phyloP scores from a whole-genome alignment of 495 filamentous ascomycete species.

The Penicillium argentinense region DNA sequence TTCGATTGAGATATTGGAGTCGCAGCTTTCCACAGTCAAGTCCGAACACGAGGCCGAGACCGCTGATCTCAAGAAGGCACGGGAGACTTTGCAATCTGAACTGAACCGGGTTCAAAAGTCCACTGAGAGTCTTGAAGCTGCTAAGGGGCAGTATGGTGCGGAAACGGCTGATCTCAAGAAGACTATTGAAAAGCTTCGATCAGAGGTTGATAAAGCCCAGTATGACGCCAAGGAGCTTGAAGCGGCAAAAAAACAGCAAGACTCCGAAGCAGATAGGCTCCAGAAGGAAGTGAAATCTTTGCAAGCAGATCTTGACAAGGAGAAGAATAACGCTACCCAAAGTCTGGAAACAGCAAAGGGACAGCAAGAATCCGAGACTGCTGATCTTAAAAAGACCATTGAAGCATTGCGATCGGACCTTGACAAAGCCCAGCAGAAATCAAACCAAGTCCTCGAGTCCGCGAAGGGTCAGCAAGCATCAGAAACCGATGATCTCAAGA shows the following conservation, averaged over 20 bases:
- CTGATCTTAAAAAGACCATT: slow-evolving; percentile 42
- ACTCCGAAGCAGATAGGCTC: background rate
- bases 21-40: slow-evolving; percentile 55
- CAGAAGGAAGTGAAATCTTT: background rate
- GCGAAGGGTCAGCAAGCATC: slow-evolving; percentile 54
- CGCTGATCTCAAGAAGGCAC: slow-evolving; percentile 53
- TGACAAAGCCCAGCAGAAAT: slow-evolving; percentile 39
- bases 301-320: background rate
- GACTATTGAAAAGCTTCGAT: slow-evolving; percentile 52
- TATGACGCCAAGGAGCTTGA: slow-evolving; percentile 55
- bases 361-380: slow-evolving; percentile 37
- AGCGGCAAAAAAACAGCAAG: slow-evolving; percentile 44
- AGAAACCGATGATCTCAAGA: slow-evolving; percentile 58
- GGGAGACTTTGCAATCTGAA: slow-evolving; percentile 54
- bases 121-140: slow-evolving; percentile 57
- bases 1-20: slow-evolving; percentile 54
- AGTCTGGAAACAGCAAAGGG: background rate
- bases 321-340: background rate
- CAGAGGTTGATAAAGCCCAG: slow-evolving; percentile 57
- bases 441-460: slow-evolving; percentile 55
- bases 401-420: slow-evolving; percentile 34
- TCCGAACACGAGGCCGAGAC: slow-evolving; percentile 58
- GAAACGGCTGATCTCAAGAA: slow-evolving; percentile 60
- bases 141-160: slow-evolving; percentile 53
- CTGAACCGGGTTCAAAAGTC: slow-evolving; percentile 51